Evolutionary conservation across 306 rosid genomes (phyloP).

Genomic region (Ammopiptanthus mongolicus): DNA sequence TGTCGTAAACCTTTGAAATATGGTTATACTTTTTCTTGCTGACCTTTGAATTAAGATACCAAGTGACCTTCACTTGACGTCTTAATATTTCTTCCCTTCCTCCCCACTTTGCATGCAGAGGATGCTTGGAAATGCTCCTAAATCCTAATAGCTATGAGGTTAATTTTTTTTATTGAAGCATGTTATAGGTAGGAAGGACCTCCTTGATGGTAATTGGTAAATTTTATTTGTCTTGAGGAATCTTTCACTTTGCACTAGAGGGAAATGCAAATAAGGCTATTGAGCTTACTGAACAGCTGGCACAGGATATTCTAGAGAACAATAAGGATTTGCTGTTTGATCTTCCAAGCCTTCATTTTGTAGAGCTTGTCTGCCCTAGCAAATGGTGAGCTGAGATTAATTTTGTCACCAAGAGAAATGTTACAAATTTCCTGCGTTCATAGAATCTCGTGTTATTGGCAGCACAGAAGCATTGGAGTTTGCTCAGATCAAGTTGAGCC

Average conservation of each 20-base stretch:
- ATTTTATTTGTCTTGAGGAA: slow-evolving; percentile 43
- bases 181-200: background rate
- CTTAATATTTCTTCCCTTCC: background rate
- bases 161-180: background rate
- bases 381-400: slow-evolving; percentile 59
- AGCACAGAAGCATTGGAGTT: slow-evolving; percentile 96
- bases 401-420: slow-evolving; percentile 3
- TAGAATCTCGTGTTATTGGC: slow-evolving; percentile 52
- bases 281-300: slow-evolving; percentile 72
- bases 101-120: background rate
- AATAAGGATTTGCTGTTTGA: slow-evolving; percentile 80
- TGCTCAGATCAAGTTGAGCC: slow-evolving; percentile 67
- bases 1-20: background rate
- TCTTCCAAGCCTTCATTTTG: slow-evolving; percentile 88
- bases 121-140: background rate
- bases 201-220: slow-evolving; percentile 2
- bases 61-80: background rate
- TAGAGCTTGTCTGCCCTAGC: slow-evolving; percentile 67
- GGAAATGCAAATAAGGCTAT: slow-evolving; percentile 81
- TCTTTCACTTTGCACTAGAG: slow-evolving; percentile 57
- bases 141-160: background rate
- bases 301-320: slow-evolving; percentile 61
- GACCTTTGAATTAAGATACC: background rate
- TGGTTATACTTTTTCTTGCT: background rate
- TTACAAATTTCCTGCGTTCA: background rate